Evolutionary conservation across 352 stramenopile genomes (phyloP).

Genomic region (Elongisporangium anandrum): DNA sequence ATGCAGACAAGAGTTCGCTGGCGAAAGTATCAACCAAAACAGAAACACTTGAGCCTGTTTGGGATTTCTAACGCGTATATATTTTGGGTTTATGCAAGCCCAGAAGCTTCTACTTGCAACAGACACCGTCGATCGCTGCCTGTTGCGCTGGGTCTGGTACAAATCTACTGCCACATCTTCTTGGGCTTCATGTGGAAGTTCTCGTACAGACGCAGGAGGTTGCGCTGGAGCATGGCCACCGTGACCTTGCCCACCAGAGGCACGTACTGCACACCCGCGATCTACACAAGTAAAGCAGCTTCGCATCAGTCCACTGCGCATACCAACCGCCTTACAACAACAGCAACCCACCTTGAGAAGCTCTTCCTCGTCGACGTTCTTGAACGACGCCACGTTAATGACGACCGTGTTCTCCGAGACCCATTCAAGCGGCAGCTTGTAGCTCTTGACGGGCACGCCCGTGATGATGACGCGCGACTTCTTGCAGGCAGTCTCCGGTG

Average conservation of each 20-base stretch:
- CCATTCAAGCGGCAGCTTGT: slow-evolving; percentile 91
- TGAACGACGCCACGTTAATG: slow-evolving; percentile 96
- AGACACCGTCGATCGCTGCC: neutral
- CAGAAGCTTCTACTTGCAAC: neutral
- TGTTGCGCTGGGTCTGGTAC: neutral
- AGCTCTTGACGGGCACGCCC: slow-evolving; percentile 91
- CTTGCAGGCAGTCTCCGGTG: slow-evolving; percentile 80
- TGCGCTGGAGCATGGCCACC: slow-evolving; percentile 95
- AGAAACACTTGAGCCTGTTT: neutral
- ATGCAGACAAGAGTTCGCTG: neutral
- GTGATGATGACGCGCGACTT: slow-evolving; percentile 93
- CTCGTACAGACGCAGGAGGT: slow-evolving; percentile 94
- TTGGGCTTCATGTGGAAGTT: slow-evolving; percentile 93
- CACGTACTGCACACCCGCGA: slow-evolving; percentile 92
- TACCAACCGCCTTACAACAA: neutral
- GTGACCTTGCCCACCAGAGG: slow-evolving; percentile 96
- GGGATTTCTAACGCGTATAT: neutral
- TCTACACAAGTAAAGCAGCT: slow-evolving; percentile 20
- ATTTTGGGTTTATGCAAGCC: neutral
- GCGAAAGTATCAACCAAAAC: neutral
- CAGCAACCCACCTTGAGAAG: slow-evolving; percentile 53
- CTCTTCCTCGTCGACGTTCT: slow-evolving; percentile 92
- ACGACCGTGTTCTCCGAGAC: slow-evolving; percentile 91
- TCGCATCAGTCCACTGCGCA: neutral
- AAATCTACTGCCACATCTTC: slow-evolving; percentile 76